phyloP scores from a whole-genome alignment of 1,139 yeast genomes.

The Suhomyces chickasaworum region DNA sequence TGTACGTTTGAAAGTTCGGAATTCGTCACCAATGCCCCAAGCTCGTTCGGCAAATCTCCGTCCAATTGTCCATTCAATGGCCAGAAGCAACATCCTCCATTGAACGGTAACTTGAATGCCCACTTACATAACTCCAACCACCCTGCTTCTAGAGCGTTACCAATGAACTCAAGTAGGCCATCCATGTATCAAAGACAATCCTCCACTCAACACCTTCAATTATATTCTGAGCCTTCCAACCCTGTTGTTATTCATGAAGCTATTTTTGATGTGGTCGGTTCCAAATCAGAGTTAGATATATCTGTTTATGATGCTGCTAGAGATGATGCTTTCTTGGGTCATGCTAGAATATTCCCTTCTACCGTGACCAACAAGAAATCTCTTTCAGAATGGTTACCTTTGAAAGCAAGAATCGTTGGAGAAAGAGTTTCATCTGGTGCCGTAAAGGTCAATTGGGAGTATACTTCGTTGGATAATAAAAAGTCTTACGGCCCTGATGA shows the following conservation, averaged over 20 bases:
- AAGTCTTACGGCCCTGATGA: slow-evolving; percentile 90
- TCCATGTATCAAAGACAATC: slow-evolving; percentile 63
- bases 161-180: slow-evolving; percentile 38
- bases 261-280: slow-evolving; percentile 85
- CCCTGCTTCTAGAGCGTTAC: slow-evolving; percentile 18
- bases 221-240: slow-evolving; percentile 14
- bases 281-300: slow-evolving; percentile 79
- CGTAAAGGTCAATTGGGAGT: slow-evolving; percentile 73
- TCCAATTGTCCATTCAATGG: slow-evolving; percentile 16
- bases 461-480: slow-evolving; percentile 61
- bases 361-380: slow-evolving; percentile 43
- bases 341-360: slow-evolving; percentile 70
- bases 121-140: slow-evolving; percentile 15
- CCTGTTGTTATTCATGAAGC: slow-evolving; percentile 39
- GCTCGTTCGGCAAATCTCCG: slow-evolving; percentile 53
- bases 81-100: slow-evolving; percentile 20
- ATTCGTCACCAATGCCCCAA: slow-evolving; percentile 82
- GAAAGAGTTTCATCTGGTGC: slow-evolving; percentile 73
- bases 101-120: slow-evolving; percentile 16
- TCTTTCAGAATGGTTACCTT: slow-evolving; percentile 66
- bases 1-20: slow-evolving; percentile 93
- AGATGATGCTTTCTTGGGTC: slow-evolving; percentile 86
- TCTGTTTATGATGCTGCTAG: slow-evolving; percentile 83
- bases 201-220: slow-evolving; percentile 59
- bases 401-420: slow-evolving; percentile 73